Evolutionary conservation across 345 rosid genomes (phyloP).

Genomic region (Hibiscus trionum): DNA sequence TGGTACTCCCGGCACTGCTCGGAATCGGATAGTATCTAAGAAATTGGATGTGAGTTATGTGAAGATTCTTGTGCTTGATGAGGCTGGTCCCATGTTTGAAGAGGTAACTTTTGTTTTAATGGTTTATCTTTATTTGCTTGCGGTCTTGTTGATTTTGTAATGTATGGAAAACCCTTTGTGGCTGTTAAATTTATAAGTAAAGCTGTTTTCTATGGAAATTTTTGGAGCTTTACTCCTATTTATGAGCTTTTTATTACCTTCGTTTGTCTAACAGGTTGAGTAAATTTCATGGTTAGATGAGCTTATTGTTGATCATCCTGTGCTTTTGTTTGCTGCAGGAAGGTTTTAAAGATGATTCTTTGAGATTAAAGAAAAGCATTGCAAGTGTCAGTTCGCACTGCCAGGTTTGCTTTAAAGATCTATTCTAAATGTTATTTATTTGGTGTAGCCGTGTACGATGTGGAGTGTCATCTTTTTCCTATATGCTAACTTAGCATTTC

Average conservation of each 20-base stretch:
- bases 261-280: too few relatives aligned
- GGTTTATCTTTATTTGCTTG: not conserved
- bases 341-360: constrained; percentile 82
- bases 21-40: constrained; percentile 51
- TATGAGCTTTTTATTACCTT: too few relatives aligned
- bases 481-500: not conserved
- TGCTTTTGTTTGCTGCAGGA: constrained; percentile 45
- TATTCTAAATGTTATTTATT: not conserved
- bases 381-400: constrained; percentile 36
- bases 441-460: not conserved
- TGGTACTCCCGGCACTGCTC: constrained; percentile 91
- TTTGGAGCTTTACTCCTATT: not conserved
- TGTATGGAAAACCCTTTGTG: not conserved
- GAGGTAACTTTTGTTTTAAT: constrained; percentile 35
- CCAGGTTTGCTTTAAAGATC: constrained; percentile 51
- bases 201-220: not conserved
- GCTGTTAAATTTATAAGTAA: not conserved
- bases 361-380: constrained; percentile 70
- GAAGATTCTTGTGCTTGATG: constrained; percentile 89
- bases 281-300: too few relatives aligned
- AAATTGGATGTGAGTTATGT: constrained; percentile 43
- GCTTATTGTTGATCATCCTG: not conserved
- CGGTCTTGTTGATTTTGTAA: not conserved
- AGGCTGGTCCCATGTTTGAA: constrained; percentile 94
- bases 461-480: not conserved